Evolutionary conservation across 2,329 filamentous ascomycete species (phyloP), one percentile per base, ranked within the genome.

Genomic region (Calonectria pteridis): DNA sequence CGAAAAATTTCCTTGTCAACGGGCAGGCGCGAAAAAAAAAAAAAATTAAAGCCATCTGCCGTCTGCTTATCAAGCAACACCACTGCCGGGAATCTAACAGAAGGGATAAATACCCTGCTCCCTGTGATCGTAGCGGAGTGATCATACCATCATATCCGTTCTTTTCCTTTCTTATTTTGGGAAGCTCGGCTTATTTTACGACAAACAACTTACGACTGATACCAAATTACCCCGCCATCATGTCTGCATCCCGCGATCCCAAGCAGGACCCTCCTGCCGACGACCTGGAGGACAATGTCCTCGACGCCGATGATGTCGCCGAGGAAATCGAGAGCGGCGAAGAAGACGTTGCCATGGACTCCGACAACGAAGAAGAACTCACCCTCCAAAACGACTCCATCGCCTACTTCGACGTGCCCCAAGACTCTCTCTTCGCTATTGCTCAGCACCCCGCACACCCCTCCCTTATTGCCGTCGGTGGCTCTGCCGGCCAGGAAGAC

Each of bases 361-460:
- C 92, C 5, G 91, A 91, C 73, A 91, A 92, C 68, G 93, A 94
- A 77, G 94, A 96, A 78, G 95, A 97, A 83, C 92, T 98, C 51
- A 86, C 91, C 51, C 89, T 98, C 9, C 92, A 97, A 76, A 99
- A 98, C 88, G 96, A 99, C 88, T 97, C 95, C 77, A 89, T 93
- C 77, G 96, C 95, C 73, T 96, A 98, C 88, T 98, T 98, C 82
- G 97, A 98, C 87, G 85, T 87, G 43, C 95, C 98, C 87, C 94
- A 92, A 79, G 95, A 98, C 89, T 96, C 94, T 74, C 94, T 99
- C 81, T 99, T 98, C 88, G 92, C 94, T 85, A 97, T 99, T 83
- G 95, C 96, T 23, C 95, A 98, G 83, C 97, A 99, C 84, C 97
- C 97, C 5, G 87, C 92, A 9, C 89, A 94, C 82, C 91, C 93